Percentiles rank a stretch among this genome's conserved stretches.
phyloP scores from a whole-genome alignment of 306 rosid genomes.

The Quercus mongolica region DNA sequence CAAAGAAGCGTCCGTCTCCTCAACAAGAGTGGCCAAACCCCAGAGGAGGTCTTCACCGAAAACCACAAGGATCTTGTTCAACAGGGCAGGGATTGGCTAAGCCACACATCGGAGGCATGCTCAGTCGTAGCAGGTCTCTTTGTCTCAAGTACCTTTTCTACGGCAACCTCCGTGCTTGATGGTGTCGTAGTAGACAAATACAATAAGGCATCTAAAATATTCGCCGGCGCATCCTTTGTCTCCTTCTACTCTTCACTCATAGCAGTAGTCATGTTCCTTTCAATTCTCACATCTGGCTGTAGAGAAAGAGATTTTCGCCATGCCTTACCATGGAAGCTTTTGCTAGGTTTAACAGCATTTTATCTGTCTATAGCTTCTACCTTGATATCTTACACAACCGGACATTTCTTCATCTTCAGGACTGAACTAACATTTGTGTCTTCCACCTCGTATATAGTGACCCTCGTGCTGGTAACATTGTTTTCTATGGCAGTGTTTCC shows the following conservation, averaged over 20 bases:
- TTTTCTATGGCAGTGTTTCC: no score
- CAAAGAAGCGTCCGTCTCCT: constrained; percentile 1
- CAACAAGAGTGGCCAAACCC: constrained; percentile 23
- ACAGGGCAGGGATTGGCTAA: constrained; percentile 37
- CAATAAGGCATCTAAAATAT: constrained; percentile 18
- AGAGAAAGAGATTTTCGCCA: constrained; percentile 28
- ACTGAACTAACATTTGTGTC: constrained; percentile 14
- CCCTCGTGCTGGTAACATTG: constrained; percentile 27
- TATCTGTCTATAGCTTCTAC: constrained; percentile 41
- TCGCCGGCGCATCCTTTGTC: constrained; percentile 25
- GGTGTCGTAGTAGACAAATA: constrained; percentile 23
- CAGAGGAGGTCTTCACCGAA: constrained; percentile 31
- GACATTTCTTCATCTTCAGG: constrained; percentile 33
- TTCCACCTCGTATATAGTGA: constrained; percentile 22
- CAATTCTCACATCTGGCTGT: constrained; percentile 42
- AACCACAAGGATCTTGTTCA: constrained; percentile 16
- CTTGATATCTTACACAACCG: constrained; percentile 40
- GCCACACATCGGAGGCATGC: constrained; percentile 42
- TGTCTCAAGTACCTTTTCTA: constrained; percentile 45
- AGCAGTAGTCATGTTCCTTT: constrained; percentile 46
- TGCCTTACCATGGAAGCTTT: constrained; percentile 36
- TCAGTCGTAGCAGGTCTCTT: constrained; percentile 52
- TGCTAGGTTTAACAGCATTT: constrained; percentile 33
- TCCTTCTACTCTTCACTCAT: constrained; percentile 49
- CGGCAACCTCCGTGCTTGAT: constrained; percentile 36